phyloP scores from a whole-genome alignment of 2,329 filamentous ascomycete species.

The Fusarium multiceps region DNA sequence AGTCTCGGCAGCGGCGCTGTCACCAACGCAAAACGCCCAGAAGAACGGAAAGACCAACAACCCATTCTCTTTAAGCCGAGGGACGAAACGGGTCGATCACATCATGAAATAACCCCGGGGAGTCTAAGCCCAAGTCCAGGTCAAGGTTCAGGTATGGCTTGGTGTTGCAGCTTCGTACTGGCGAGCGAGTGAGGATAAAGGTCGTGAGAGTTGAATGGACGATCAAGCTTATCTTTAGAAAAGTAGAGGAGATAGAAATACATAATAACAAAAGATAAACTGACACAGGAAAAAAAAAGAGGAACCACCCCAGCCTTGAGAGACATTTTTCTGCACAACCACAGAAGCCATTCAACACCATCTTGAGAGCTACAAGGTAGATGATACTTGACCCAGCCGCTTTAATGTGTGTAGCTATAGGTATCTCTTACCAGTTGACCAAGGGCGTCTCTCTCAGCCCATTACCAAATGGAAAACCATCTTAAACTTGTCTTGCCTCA shows the following conservation, averaged over 20 bases:
- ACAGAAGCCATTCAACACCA: constrained; percentile 34
- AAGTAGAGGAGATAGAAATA: constrained; percentile 53
- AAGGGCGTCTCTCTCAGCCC: constrained; percentile 43
- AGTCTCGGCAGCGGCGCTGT: constrained; percentile 37
- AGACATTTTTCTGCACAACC: constrained; percentile 34
- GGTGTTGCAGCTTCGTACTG: constrained; percentile 15
- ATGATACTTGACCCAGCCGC: background rate
- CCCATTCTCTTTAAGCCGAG: constrained; percentile 26
- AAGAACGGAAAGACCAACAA: constrained; percentile 13
- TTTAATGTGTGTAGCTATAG: accelerated
- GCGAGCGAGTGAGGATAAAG: constrained; percentile 35
- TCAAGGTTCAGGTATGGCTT: constrained; percentile 4
- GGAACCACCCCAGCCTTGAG: constrained; percentile 28
- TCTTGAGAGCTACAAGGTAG: constrained; percentile 15
- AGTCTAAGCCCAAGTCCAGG: constrained; percentile 6
- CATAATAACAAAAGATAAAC: constrained; percentile 53
- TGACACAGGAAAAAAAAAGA: constrained; percentile 27
- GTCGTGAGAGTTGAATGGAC: constrained; percentile 25
- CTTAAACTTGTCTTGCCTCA: constrained; percentile 44
- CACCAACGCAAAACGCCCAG: constrained; percentile 19
- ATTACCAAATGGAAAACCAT: constrained; percentile 48
- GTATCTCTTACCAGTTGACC: constrained; percentile 33
- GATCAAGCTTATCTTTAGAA: constrained; percentile 49
- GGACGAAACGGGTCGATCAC: constrained; percentile 17
- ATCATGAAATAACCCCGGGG: constrained; percentile 23